phyloP scores from a whole-genome alignment of 164 flowering plant genomes.

The Santalum album region DNA sequence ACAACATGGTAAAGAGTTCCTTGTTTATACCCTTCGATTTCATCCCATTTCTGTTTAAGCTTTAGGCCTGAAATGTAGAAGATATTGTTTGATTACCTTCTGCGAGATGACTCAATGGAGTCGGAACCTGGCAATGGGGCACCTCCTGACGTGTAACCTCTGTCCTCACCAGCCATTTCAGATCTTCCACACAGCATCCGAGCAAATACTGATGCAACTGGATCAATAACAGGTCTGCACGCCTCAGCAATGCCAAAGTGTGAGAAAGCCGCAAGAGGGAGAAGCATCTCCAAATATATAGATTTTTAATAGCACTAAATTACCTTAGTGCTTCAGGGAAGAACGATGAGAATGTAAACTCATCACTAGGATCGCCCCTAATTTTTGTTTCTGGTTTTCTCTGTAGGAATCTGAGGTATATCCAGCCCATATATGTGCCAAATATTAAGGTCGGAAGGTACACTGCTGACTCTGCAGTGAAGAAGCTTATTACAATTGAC shows the following conservation, averaged over 20 bases:
- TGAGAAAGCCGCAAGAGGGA: not conserved
- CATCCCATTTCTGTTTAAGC: not conserved
- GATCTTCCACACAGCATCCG: conserved; percentile 76
- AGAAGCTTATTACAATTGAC: conserved; percentile 53
- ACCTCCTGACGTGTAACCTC: conserved; percentile 49
- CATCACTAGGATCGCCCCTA: conserved; percentile 93
- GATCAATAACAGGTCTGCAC: conserved; percentile 85
- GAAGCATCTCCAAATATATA: not conserved
- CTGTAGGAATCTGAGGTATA: conserved; percentile 84
- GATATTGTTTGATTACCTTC: conserved; percentile 88
- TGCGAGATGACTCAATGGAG: conserved; percentile 85
- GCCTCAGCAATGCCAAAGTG: conserved; percentile 5
- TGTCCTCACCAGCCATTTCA: conserved; percentile 33
- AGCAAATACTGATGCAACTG: conserved; percentile 63
- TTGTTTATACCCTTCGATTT: no score
- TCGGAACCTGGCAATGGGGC: conserved; percentile 84
- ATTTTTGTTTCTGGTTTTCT: conserved; percentile 67
- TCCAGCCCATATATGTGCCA: conserved; percentile 91
- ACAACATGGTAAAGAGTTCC: not conserved
- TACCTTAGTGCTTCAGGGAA: conserved; percentile 86
- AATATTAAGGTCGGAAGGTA: conserved; percentile 74
- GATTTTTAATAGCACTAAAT: not conserved
- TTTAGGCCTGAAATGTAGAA: conserved; percentile 7
- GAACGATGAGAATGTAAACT: conserved; percentile 85
- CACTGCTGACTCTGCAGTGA: conserved; percentile 43